Evolutionary conservation across 1,139 yeast genomes (phyloP).

Genomic region (Pichia sp.): DNA sequence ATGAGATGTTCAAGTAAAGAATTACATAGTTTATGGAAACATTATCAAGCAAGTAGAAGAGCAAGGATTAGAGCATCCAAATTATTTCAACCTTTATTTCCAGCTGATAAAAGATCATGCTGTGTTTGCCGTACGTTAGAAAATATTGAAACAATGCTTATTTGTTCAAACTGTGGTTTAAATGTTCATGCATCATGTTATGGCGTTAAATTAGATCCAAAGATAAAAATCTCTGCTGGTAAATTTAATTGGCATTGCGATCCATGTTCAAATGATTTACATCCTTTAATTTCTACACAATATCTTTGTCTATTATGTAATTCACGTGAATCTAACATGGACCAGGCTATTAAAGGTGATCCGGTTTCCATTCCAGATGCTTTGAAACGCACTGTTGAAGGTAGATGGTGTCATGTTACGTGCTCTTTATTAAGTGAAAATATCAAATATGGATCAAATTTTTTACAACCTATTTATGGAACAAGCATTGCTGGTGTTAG

Average conservation of each 20-base stretch:
- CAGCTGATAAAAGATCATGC: slow-evolving; percentile 37
- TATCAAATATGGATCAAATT: slow-evolving; percentile 35
- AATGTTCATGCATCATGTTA: slow-evolving; percentile 68
- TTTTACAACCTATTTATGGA: slow-evolving; percentile 42
- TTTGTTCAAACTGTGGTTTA: slow-evolving; percentile 66
- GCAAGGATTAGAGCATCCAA: slow-evolving; percentile 8
- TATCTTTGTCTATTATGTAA: slow-evolving; percentile 68
- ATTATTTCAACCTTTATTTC: slow-evolving; percentile 21
- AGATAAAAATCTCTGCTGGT: slow-evolving; percentile 13
- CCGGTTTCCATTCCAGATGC: slow-evolving; percentile 51
- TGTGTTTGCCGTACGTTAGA: slow-evolving; percentile 51
- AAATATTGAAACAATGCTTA: slow-evolving; percentile 34
- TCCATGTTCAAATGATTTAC: slow-evolving; percentile 64
- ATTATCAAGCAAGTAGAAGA: slow-evolving; percentile 14
- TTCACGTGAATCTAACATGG: slow-evolving; percentile 44
- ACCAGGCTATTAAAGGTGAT: slow-evolving; percentile 39
- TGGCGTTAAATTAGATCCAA: slow-evolving; percentile 39
- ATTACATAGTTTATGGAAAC: slow-evolving; percentile 19
- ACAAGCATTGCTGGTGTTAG: slow-evolving; percentile 19
- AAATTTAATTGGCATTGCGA: slow-evolving; percentile 72
- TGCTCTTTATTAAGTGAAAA: slow-evolving; percentile 59
- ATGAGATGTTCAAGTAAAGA: slow-evolving; percentile 21
- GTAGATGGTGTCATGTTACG: slow-evolving; percentile 75
- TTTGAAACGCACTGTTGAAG: slow-evolving; percentile 61
- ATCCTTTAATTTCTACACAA: slow-evolving; percentile 51